Evolutionary conservation across 805 yeast genomes (phyloP).

Genomic region (Candida alai): DNA sequence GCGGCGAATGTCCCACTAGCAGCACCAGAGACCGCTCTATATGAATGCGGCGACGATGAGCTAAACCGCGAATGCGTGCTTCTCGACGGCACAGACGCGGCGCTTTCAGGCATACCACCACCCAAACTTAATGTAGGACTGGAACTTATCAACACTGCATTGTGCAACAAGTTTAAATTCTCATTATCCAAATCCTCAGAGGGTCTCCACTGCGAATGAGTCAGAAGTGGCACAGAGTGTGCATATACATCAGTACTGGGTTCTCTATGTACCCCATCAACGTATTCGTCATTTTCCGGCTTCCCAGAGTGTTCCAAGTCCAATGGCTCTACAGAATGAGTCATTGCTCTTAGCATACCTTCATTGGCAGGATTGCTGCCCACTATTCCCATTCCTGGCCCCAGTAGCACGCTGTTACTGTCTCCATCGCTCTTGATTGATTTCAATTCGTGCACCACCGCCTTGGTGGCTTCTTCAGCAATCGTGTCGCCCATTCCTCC

Average conservation of each 20-base stretch:
- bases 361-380: too few relatives aligned
- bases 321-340: conserved; percentile 9
- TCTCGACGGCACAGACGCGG: neutral
- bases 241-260: neutral
- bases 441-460: too few relatives aligned
- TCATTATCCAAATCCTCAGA: conserved; percentile 34
- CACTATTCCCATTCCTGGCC: conserved; percentile 38
- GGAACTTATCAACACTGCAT: conserved; percentile 9
- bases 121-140: conserved; percentile 8
- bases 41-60: too few relatives aligned
- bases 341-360: conserved; percentile 12
- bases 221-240: conserved; percentile 1
- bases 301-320: too few relatives aligned
- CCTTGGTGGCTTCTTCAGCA: too few relatives aligned
- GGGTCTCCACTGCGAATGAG: neutral
- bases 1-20: too few relatives aligned
- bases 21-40: too few relatives aligned
- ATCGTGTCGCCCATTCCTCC: too few relatives aligned
- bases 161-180: conserved; percentile 21
- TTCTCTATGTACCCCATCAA: conserved; percentile 15
- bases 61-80: too few relatives aligned
- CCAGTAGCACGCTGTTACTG: too few relatives aligned
- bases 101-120: conserved; percentile 1
- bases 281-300: conserved; percentile 21
- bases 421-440: too few relatives aligned